phyloP scores from a whole-genome alignment of 805 yeast species.

The Suhomyces sp. region DNA sequence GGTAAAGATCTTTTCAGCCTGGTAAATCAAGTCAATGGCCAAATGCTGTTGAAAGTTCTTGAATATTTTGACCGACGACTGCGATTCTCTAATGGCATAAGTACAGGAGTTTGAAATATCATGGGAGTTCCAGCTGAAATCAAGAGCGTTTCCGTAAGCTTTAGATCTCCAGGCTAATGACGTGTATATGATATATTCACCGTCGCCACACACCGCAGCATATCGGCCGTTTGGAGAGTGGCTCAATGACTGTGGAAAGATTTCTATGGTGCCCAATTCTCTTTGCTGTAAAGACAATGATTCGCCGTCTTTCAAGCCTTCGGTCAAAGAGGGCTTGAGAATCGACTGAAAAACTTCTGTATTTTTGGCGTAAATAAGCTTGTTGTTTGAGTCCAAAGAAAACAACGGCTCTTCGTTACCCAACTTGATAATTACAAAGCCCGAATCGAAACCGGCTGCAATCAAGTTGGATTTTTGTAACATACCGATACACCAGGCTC shows the following conservation, averaged over 20 bases:
- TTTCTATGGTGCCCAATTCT: constrained; percentile 92
- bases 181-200: constrained; percentile 93
- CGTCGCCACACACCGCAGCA: constrained; percentile 96
- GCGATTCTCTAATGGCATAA: constrained; percentile 77
- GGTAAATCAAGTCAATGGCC: constrained; percentile 61
- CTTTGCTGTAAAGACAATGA: constrained; percentile 71
- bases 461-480: constrained; percentile 70
- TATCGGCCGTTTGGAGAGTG: constrained; percentile 98
- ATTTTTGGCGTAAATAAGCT: constrained; percentile 86
- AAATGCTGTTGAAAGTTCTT: constrained; percentile 83
- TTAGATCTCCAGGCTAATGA: constrained; percentile 98
- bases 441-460: constrained; percentile 94
- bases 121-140: constrained; percentile 94
- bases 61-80: constrained; percentile 63
- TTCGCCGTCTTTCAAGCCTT: constrained; percentile 77
- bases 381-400: constrained; percentile 91
- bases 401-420: constrained; percentile 94
- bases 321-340: constrained; percentile 63
- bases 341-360: constrained; percentile 84
- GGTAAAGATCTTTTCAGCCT: constrained; percentile 77
- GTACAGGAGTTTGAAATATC: constrained; percentile 56
- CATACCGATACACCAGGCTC: constrained; percentile 92
- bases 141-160: constrained; percentile 84
- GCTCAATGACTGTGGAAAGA: constrained; percentile 79
- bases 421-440: constrained; percentile 79